Evolutionary conservation across 2,329 filamentous ascomycete species (phyloP).

Genomic region (Chalara sp.): DNA sequence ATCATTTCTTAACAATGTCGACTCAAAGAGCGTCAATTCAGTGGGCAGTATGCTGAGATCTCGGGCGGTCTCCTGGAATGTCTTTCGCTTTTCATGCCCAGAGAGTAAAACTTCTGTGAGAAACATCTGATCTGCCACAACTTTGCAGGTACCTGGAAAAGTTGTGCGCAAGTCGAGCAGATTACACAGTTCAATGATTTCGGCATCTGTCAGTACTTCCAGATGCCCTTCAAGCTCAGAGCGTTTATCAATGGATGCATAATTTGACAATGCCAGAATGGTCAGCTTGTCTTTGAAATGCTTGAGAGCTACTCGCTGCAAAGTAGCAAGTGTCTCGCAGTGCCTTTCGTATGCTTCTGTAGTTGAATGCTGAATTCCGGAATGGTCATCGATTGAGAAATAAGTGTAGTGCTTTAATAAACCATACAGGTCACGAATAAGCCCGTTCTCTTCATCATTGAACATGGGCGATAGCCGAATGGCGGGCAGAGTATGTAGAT

Average conservation of each 20-base stretch:
- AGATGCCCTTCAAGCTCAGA: conserved; percentile 73
- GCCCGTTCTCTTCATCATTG: conserved; percentile 63
- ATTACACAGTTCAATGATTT: conserved; percentile 62
- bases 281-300: conserved; percentile 85
- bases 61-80: conserved; percentile 74
- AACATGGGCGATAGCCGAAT: conserved; percentile 75
- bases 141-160: conserved; percentile 67
- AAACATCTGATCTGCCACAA: conserved; percentile 58
- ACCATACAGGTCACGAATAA: conserved; percentile 73
- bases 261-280: conserved; percentile 89
- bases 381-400: conserved; percentile 89
- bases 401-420: conserved; percentile 82
- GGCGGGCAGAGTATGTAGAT: conserved; percentile 74
- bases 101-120: conserved; percentile 67
- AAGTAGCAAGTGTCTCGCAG: conserved; percentile 65
- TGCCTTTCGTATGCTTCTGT: conserved; percentile 74
- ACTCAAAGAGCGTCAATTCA: conserved; percentile 74
- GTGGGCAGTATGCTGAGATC: conserved; percentile 76
- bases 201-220: conserved; percentile 63
- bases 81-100: conserved; percentile 68
- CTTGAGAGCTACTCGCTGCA: conserved; percentile 74
- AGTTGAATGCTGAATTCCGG: conserved; percentile 65
- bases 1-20: conserved; percentile 72
- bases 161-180: conserved; percentile 70
- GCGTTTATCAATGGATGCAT: conserved; percentile 76